phyloP scores from a whole-genome alignment of 2,329 filamentous ascomycete genomes.

The Massarina eburnea region DNA sequence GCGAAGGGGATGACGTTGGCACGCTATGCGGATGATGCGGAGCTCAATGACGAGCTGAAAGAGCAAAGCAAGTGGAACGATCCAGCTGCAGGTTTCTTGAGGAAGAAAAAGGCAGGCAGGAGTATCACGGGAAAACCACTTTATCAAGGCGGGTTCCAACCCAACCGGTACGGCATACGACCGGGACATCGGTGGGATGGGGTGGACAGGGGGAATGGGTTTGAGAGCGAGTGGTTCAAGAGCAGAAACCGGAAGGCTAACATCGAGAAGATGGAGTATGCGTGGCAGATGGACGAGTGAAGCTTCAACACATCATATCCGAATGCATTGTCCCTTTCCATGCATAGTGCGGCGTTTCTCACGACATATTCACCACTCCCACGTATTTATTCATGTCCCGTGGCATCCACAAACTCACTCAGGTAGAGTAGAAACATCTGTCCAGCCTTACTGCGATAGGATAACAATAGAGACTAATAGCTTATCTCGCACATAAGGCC shows the following conservation, averaged over 20 bases:
- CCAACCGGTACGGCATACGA: conserved; percentile 90
- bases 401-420: too few species aligned
- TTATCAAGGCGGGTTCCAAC: conserved; percentile 78
- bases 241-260: conserved; percentile 77
- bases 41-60: conserved; percentile 82
- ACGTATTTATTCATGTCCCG: too few species aligned
- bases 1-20: conserved; percentile 82
- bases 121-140: conserved; percentile 61
- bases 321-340: too few species aligned
- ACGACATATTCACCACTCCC: too few species aligned
- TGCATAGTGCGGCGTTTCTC: too few species aligned
- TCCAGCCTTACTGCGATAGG: too few species aligned
- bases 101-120: conserved; percentile 51
- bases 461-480: too few species aligned
- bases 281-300: conserved; percentile 94
- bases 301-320: not conserved
- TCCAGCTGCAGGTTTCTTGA: conserved; percentile 80
- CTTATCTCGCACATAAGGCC: too few species aligned
- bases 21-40: conserved; percentile 77
- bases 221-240: conserved; percentile 90
- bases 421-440: too few species aligned
- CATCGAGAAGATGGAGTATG: conserved; percentile 79
- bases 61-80: conserved; percentile 85
- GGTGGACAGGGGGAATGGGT: conserved; percentile 89
- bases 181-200: conserved; percentile 97